Evolutionary conservation across 495 filamentous ascomycete species (phyloP).

Genomic region (Usnea hakonensis): DNA sequence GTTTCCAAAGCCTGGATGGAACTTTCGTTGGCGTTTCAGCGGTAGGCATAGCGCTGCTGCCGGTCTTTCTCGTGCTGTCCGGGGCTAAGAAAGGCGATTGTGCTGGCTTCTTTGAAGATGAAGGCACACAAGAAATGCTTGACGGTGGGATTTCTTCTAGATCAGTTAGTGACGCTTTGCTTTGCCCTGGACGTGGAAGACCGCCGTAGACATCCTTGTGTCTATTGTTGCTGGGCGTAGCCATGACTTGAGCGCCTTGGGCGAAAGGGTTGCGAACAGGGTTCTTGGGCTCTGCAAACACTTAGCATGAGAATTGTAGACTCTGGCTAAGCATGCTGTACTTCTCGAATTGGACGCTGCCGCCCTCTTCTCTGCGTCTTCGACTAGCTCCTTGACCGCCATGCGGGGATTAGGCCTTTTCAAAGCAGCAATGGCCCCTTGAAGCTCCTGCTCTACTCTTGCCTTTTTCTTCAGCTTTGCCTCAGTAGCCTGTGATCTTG

Average conservation of each 20-base stretch:
- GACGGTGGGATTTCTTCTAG: constrained; percentile 24
- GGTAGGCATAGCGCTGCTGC: constrained; percentile 18
- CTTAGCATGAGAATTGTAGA: constrained; percentile 4
- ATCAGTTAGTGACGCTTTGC: constrained; percentile 20
- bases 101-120: constrained; percentile 8
- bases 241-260: constrained; percentile 62
- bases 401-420: constrained; percentile 81
- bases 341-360: constrained; percentile 20
- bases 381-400: constrained; percentile 38
- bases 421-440: constrained; percentile 72
- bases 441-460: constrained; percentile 56
- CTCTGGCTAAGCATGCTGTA: neutral
- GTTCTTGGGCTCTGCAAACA: constrained; percentile 47
- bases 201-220: constrained; percentile 38
- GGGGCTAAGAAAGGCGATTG: neutral
- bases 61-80: neutral
- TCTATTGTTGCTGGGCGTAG: constrained; percentile 60
- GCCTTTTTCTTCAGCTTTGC: constrained; percentile 67
- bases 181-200: constrained; percentile 10
- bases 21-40: constrained; percentile 50
- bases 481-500: constrained; percentile 49
- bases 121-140: constrained; percentile 27
- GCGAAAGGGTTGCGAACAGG: constrained; percentile 52
- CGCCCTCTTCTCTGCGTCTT: constrained; percentile 23
- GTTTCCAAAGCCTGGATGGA: constrained; percentile 31